Conservation (phyloP, 148 eudicot genomes). For the Rhododendron vialii region DNA sequence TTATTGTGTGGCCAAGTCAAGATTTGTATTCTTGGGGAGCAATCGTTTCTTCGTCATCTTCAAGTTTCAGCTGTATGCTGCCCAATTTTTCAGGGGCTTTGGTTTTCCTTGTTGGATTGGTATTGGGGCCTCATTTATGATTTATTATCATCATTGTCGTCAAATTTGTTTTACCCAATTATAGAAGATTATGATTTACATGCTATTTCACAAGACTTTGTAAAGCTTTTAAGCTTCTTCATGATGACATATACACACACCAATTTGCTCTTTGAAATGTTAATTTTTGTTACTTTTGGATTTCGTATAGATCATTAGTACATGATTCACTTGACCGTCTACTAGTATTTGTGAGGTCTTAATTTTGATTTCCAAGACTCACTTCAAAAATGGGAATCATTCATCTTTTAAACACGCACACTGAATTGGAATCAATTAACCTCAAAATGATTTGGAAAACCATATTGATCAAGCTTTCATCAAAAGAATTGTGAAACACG, state of each 20-base stretch:
- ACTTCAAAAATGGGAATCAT: too few species aligned
- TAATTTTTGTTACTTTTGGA: too few species aligned
- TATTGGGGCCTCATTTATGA: background rate
- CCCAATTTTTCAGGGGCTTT: background rate
- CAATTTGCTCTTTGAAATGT: too few species aligned
- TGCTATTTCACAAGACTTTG: background rate
- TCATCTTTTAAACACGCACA: too few species aligned
- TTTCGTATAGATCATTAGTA: too few species aligned
- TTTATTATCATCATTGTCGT: background rate
- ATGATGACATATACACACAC: background rate
- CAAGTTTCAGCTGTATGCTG: background rate
- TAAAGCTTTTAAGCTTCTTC: conserved; percentile 2
- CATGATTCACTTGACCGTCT: too few species aligned
- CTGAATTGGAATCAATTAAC: too few species aligned
- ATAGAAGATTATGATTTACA: background rate
- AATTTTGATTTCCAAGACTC: too few species aligned
- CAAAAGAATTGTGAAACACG: too few species aligned
- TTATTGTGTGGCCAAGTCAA: background rate
- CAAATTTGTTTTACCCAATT: background rate
- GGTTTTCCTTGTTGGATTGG: background rate
- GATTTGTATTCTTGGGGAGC: background rate
- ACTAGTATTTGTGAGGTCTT: too few species aligned
- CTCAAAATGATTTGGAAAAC: too few species aligned
- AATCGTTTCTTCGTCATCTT: background rate
- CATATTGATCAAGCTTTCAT: too few species aligned